These are phyloP conservation scores for Domatiomyces catenatus DNA, from an alignment of 2,329 filamentous ascomycete species.

Conservation along the genomic window DNA sequence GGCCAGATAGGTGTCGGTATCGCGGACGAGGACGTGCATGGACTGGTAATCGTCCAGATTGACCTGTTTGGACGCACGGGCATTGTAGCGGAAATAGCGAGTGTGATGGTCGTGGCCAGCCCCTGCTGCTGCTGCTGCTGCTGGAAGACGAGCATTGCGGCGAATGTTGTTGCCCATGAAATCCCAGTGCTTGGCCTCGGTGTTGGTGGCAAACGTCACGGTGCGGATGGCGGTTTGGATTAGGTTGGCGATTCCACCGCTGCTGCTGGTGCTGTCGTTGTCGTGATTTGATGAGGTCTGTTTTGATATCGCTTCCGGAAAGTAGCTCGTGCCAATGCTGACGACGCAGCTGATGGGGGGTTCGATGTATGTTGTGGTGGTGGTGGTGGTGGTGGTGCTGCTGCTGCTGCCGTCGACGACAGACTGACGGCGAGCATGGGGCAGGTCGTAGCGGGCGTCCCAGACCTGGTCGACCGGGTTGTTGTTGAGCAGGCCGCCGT, in stretches of 20 bases:
- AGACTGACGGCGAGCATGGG: neutral
- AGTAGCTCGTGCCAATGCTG: slow-evolving; percentile 8
- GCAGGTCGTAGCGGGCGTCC: slow-evolving; percentile 9
- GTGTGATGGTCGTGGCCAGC: slow-evolving; percentile 1
- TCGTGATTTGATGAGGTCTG: too few relatives aligned
- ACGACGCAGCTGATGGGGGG: slow-evolving; percentile 7
- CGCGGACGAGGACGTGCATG: slow-evolving; percentile 5
- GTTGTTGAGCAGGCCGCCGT: slow-evolving; percentile 13
- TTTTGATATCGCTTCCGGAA: neutral
- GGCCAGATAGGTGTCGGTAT: slow-evolving; percentile 9
- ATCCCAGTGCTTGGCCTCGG: slow-evolving; percentile 14
- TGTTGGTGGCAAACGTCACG: slow-evolving; percentile 10
- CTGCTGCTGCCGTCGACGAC: neutral
- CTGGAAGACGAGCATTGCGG: slow-evolving; percentile 3
- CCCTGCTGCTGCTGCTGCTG: too few relatives aligned
- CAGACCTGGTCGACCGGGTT: slow-evolving; percentile 12
- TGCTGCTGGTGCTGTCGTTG: neutral
- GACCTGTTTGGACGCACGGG: slow-evolving; percentile 3
- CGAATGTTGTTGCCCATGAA: slow-evolving; percentile 11
- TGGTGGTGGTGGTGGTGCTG: neutral
- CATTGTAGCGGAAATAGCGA: slow-evolving; percentile 9
- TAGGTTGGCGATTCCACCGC: slow-evolving; percentile 2
- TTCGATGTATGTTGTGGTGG: too few relatives aligned
- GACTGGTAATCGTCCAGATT: slow-evolving; percentile 8
- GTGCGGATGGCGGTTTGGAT: slow-evolving; percentile 9